Percentiles rank a stretch among this genome's conserved stretches.
Conservation (phyloP, 2,329 filamentous ascomycete genomes). For the Colletotrichum sp. region DNA sequence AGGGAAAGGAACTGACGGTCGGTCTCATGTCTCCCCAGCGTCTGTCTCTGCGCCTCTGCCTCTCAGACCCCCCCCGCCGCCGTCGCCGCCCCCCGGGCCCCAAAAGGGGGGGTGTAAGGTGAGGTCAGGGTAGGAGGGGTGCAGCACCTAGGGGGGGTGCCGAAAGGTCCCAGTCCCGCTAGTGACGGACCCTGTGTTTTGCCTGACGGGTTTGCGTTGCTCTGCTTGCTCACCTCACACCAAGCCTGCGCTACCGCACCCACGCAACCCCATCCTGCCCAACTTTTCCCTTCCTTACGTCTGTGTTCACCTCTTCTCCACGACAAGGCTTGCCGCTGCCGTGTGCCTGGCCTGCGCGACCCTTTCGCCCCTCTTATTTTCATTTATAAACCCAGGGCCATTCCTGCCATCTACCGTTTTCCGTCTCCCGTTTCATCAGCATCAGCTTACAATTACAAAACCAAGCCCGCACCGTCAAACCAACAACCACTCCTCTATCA, state of each 20-base stretch:
- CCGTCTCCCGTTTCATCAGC: constrained; percentile 13
- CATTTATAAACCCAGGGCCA: constrained; percentile 21
- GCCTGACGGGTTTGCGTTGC: constrained; percentile 2
- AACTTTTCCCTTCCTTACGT: constrained; percentile 8
- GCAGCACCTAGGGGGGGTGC: background rate
- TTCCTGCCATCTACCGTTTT: constrained; percentile 18
- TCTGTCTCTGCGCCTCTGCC: background rate
- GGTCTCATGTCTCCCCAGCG: background rate
- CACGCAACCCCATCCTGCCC: constrained; percentile 16
- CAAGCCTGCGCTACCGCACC: background rate
- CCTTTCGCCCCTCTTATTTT: constrained; percentile 21
- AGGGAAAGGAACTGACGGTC: background rate
- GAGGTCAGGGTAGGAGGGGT: background rate
- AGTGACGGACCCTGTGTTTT: constrained; percentile 20
- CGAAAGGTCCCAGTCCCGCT: background rate
- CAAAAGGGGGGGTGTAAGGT: background rate
- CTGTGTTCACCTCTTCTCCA: constrained; percentile 19
- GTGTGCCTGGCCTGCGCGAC: background rate
- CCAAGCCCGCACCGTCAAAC: background rate
- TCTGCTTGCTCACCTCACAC: background rate
- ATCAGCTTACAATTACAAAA: constrained; percentile 2
- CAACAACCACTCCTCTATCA: background rate
- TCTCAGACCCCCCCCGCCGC: background rate
- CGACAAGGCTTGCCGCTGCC: constrained; percentile 9
- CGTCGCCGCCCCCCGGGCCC: background rate